Conservation (phyloP, 495 filamentous ascomycete species). For the Aspergillus campestris region DNA sequence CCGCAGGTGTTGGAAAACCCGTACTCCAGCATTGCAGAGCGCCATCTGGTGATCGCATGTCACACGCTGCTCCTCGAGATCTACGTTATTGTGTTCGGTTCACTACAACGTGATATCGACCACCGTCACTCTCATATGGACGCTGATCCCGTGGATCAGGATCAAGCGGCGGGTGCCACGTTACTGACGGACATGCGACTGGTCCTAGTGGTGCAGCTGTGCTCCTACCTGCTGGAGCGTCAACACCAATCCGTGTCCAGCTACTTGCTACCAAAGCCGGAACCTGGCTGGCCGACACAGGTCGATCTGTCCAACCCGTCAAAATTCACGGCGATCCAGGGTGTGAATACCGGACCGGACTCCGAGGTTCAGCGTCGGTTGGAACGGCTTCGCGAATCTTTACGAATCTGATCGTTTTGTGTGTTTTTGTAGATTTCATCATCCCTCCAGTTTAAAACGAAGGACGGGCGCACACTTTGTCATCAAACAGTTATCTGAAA, state of each 20-base stretch:
- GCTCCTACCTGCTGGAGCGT: constrained; percentile 13
- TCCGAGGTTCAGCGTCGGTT: background rate
- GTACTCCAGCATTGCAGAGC: no score
- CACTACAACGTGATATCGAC: background rate
- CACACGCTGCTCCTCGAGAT: no score
- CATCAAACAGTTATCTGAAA: no score
- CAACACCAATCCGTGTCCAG: constrained; percentile 2
- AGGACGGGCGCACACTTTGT: no score
- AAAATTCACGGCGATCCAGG: background rate
- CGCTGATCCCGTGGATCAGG: background rate
- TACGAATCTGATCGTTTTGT: constrained; percentile 1
- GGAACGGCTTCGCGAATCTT: background rate
- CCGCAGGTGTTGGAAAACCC: no score
- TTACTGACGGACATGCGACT: constrained; percentile 8
- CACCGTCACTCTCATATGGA: no score
- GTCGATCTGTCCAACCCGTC: background rate
- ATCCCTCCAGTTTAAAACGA: no score
- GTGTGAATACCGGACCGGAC: background rate
- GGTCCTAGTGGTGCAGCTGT: constrained; percentile 12
- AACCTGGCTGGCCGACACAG: background rate
- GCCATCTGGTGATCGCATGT: no score
- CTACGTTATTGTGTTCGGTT: background rate
- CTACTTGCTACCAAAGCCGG: background rate
- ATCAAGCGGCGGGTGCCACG: background rate
- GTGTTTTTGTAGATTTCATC: background rate